phyloP scores from a whole-genome alignment of 192 early-diverging fungal genomes.

The Backusella tarrabulga region DNA sequence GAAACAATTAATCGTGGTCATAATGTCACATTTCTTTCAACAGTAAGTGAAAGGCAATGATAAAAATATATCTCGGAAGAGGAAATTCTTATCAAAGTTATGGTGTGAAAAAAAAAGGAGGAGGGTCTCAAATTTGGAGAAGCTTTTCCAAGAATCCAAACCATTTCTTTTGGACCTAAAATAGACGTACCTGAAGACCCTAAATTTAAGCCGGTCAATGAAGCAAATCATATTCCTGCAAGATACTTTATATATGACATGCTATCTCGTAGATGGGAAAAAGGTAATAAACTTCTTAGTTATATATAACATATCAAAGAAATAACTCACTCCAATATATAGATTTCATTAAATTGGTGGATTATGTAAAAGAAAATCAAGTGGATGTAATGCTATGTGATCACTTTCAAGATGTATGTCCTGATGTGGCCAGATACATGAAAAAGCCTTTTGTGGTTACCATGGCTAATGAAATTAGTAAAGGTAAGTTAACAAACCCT shows the following conservation, averaged over 20 bases:
- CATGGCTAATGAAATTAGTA: not conserved
- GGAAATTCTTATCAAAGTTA: too few species aligned
- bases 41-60: not conserved
- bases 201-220: not conserved
- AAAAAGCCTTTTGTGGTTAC: slow-evolving; percentile 27
- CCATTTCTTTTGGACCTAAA: not conserved
- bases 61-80: not conserved
- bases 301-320: not conserved
- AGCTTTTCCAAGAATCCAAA: not conserved
- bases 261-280: not conserved
- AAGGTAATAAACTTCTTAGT: too few species aligned
- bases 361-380: not conserved
- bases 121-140: not conserved
- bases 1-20: not conserved
- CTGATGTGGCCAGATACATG: not conserved
- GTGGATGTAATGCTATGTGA: slow-evolving; percentile 20
- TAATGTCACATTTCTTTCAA: not conserved
- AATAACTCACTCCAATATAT: not conserved
- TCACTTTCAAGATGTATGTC: slow-evolving; percentile 17
- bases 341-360: not conserved
- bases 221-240: too few species aligned
- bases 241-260: not conserved
- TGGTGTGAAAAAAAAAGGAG: not conserved
- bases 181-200: too few species aligned
- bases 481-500: not conserved